Evolutionary conservation across 768 basidiomycete genomes (phyloP), one percentile per base, ranked within the genome.

Genomic region (Naematelia encephala): DNA sequence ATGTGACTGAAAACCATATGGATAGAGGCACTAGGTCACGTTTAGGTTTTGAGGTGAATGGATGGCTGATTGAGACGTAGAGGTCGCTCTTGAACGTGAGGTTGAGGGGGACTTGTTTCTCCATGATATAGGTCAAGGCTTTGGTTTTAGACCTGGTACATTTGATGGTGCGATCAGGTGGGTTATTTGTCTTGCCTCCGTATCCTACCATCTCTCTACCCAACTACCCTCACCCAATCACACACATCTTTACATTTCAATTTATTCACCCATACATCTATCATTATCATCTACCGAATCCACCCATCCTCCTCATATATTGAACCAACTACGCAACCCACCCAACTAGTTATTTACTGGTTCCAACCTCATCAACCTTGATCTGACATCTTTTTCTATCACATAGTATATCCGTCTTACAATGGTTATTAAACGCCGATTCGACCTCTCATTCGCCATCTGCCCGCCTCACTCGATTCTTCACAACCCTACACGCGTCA

Each of bases 151-250:
- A 42, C 90, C 96, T 57, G 96, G 94, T 60, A 88, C 89, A 62
- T 98, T 99, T 75, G 96, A 99, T 75, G 96, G 94, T 42, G 93
- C 91, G 4, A 98, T 99, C 72, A 94, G 92, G 92, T 88, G 34
- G 51, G 72, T 61, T 5, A 22, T 5, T 0, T 19, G 13, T 19
- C 19, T 30, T 22, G 5, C 22, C 28, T 19, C 39, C 39, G 39
- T 43, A 43, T 19, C 19, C 39, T 19, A n/a, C n/a, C n/a, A n/a
- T n/a, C n/a, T n/a, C n/a, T n/a, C n/a, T n/a, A n/a, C n/a, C n/a
- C n/a, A n/a, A n/a, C n/a, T n/a, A n/a, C n/a, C n/a, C n/a, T n/a
- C n/a, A n/a, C n/a, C n/a, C n/a, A n/a, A n/a, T n/a, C n/a, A n/a
- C n/a, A n/a, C n/a, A n/a, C n/a, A n/a, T n/a, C n/a, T n/a, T n/a